These are phyloP conservation scores for Pseudoneurospora amorphoporcata DNA, from an alignment of 495 filamentous ascomycete species.

Conservation along the genomic window DNA sequence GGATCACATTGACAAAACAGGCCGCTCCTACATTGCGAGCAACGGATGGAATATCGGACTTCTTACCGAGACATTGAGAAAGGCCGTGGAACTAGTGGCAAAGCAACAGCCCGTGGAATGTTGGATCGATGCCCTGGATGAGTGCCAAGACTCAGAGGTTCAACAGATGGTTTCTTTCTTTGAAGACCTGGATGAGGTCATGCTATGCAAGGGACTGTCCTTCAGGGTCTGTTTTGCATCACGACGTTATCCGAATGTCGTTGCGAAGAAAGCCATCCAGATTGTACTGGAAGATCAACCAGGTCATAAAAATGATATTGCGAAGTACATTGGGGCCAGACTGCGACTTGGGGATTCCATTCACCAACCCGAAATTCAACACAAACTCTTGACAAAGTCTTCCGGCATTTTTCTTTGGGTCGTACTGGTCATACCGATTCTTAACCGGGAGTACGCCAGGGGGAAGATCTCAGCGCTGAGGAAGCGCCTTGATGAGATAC, in stretches of 20 bases:
- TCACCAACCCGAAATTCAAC: constrained; percentile 17
- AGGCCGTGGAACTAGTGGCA: constrained; percentile 8
- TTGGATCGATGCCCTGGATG: constrained; percentile 31
- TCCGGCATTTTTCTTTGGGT: constrained; percentile 37
- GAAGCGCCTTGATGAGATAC: constrained; percentile 18
- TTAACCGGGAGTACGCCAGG: constrained; percentile 25
- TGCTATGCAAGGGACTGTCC: background rate
- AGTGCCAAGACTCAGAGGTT: constrained; percentile 21
- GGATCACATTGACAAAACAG: background rate
- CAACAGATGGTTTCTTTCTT: constrained; percentile 23
- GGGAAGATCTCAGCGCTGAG: constrained; percentile 10
- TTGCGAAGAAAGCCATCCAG: constrained; percentile 16
- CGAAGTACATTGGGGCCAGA: constrained; percentile 3
- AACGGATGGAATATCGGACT: constrained; percentile 13
- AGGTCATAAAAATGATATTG: constrained; percentile 7
- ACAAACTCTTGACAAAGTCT: constrained; percentile 22
- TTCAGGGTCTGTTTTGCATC: constrained; percentile 34
- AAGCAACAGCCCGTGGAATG: constrained; percentile 7
- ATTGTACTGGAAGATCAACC: constrained; percentile 6
- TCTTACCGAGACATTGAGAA: constrained; percentile 15
- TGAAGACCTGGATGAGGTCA: constrained; percentile 13
- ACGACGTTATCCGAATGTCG: constrained; percentile 37
- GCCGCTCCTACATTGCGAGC: background rate
- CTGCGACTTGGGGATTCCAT: background rate
- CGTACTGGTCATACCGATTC: constrained; percentile 28